Base-by-base conservation (phyloP, 257 asterid genomes). In the Solanum pinnatisectum region DNA sequence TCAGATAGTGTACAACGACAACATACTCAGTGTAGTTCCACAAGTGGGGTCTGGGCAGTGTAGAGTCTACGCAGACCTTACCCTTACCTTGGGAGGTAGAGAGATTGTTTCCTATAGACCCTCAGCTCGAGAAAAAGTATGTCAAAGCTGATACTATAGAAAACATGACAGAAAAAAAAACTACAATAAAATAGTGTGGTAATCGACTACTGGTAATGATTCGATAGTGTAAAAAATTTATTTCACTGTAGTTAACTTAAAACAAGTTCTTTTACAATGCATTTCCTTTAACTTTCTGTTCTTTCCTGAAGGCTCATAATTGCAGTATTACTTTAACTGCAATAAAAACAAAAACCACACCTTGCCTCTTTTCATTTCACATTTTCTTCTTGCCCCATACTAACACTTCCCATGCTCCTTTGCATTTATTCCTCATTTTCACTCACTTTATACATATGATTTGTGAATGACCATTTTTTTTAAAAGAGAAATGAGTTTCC, bases 401-500 rank as follows among this genome's bases (percentile, higher is more conserved):
- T 59, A 40, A 44, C 88, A 86, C 84, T 35, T 73, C 59, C 23
- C 88, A 72, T 49, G 85, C 74, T 10, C 76, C 70, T 73, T n/a
- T 56, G 70, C 88, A 71, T 46, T 35, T 22, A 60, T 72, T 35
- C 70, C 85, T 46, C 18, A 82, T 82, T 82, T 81, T 49, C 20
- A 37, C 44, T 49, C 0, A 46, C 70, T 82, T 49, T 82, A 15
- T 70, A 70, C 77, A 30, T 14, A 15, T 27, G 16, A 10, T 30
- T 9, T 49, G 5, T 15, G 10, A 65, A 78, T 40, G 46, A 65
- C 87, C 67, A 92, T 8, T 4, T 90, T 84, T 36, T 89, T 36
- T 72, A 92, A n/a, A n/a, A n/a, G 82, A 84, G 92, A 90, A 84
- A 93, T 94, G 56, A 92, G 86, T 52, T 88, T 93, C 78, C 94